These are phyloP conservation scores for Cutaneotrichosporon dermatis DNA, from an alignment of 1,284 basidiomycete species.

Conservation along the genomic window DNA sequence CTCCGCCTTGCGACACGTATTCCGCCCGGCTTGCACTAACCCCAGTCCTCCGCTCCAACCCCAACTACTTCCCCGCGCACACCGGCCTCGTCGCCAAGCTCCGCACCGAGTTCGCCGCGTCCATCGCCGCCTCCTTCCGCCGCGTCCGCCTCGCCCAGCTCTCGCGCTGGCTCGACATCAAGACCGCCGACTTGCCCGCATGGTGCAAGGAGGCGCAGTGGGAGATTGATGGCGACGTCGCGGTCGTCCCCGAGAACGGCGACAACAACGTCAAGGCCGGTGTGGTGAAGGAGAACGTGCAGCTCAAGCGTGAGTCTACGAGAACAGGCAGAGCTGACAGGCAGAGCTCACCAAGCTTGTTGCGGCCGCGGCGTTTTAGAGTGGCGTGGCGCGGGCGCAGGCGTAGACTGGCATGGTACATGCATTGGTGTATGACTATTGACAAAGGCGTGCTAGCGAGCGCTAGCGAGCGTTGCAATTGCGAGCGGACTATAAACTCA, in stretches of 20 bases:
- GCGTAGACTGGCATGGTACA: neutral
- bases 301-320: constrained; percentile 69
- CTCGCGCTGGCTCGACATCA: constrained; percentile 43
- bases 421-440: constrained; percentile 14
- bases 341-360: constrained; percentile 80
- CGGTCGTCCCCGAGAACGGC: constrained; percentile 76
- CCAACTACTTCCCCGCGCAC: constrained; percentile 41
- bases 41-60: constrained; percentile 30
- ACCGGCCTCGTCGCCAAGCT: constrained; percentile 32
- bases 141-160: constrained; percentile 29
- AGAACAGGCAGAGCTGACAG: constrained; percentile 3
- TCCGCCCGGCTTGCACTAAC: neutral
- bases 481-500: too few relatives aligned
- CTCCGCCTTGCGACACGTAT: too few relatives aligned
- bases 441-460: too few relatives aligned
- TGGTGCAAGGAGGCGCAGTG: constrained; percentile 68
- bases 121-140: constrained; percentile 42
- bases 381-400: neutral
- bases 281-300: constrained; percentile 85
- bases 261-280: constrained; percentile 93
- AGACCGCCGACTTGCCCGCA: constrained; percentile 59
- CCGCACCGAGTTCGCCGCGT: constrained; percentile 37
- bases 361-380: constrained; percentile 50
- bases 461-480: too few relatives aligned
- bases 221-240: constrained; percentile 63